These are phyloP conservation scores for Nakazawaea sp. DNA, from an alignment of 805 yeast species.

Conservation along the genomic window DNA sequence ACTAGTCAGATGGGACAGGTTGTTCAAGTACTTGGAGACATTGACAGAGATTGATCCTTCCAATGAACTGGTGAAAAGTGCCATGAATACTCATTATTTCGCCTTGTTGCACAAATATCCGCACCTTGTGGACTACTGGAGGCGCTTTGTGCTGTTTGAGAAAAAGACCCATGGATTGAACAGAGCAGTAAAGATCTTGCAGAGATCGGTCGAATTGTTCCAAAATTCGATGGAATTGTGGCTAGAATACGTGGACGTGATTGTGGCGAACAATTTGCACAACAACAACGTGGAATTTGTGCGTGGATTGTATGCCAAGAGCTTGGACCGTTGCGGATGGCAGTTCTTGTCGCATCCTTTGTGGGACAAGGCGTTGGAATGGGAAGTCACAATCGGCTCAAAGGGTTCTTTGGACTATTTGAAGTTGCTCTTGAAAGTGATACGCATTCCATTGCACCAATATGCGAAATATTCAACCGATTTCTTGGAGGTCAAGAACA, in stretches of 20 bases:
- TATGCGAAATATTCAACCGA: constrained; percentile 69
- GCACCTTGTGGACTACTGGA: constrained; percentile 56
- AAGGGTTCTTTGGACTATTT: constrained; percentile 30
- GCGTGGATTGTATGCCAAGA: constrained; percentile 39
- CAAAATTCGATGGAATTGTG: constrained; percentile 62
- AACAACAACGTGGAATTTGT: constrained; percentile 22
- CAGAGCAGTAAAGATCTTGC: constrained; percentile 38
- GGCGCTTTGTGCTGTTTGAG: constrained; percentile 46
- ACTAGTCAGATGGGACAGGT: constrained; percentile 17
- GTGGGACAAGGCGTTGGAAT: constrained; percentile 76
- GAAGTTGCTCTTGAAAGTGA: constrained; percentile 35
- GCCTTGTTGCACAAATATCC: constrained; percentile 51
- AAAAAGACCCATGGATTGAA: constrained; percentile 50
- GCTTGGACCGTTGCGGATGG: constrained; percentile 46
- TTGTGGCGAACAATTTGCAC: constrained; percentile 33
- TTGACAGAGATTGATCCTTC: constrained; percentile 2
- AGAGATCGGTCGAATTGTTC: constrained; percentile 37
- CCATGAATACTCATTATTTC: constrained; percentile 25
- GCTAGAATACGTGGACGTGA: constrained; percentile 56
- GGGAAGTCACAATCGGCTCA: constrained; percentile 34
- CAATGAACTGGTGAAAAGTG: constrained; percentile 10
- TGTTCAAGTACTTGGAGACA: constrained; percentile 15
- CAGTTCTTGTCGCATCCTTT: constrained; percentile 73
- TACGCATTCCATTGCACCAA: constrained; percentile 72
- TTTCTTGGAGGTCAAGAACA: constrained; percentile 31